A percentile compares a stretch with the other conserved stretches of the same genome.
phyloP scores from a whole-genome alignment of 2,329 filamentous ascomycete genomes.

The Paecilomyces variotii region DNA sequence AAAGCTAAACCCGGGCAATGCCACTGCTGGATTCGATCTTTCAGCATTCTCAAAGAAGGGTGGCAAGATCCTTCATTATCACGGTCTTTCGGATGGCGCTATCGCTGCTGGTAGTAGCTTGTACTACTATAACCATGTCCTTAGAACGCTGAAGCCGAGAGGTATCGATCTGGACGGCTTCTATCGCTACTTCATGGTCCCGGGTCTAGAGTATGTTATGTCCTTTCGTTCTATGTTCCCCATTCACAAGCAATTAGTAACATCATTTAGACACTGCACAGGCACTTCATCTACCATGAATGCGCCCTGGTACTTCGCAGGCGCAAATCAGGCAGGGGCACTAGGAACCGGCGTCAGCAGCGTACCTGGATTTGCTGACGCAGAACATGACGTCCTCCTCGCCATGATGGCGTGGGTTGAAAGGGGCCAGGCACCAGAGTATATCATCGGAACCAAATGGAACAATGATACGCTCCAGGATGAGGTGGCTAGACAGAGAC shows the following conservation, averaged over 20 bases:
- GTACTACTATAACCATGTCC: constrained; percentile 20
- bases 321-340: neutral
- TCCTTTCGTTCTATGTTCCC: neutral
- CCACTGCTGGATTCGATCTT: constrained; percentile 29
- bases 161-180: constrained; percentile 7
- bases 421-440: constrained; percentile 8
- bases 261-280: constrained; percentile 1
- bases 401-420: constrained; percentile 15
- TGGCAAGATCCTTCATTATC: constrained; percentile 36
- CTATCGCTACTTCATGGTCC: constrained; percentile 11
- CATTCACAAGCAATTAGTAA: neutral
- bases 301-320: constrained; percentile 6
- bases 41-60: constrained; percentile 37
- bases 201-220: constrained; percentile 8
- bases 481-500: constrained; percentile 1
- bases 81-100: constrained; percentile 30
- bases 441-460: constrained; percentile 11
- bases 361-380: constrained; percentile 3
- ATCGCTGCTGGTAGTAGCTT: constrained; percentile 11
- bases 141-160: constrained; percentile 16
- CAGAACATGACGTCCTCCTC: constrained; percentile 10
- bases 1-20: constrained; percentile 34
- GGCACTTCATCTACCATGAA: constrained; percentile 3
- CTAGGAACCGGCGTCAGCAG: neutral
- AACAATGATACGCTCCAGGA: constrained; percentile 1